Base-by-base conservation (phyloP, 805 yeast genomes). In the Wickerhamiella sergipiensis region DNA sequence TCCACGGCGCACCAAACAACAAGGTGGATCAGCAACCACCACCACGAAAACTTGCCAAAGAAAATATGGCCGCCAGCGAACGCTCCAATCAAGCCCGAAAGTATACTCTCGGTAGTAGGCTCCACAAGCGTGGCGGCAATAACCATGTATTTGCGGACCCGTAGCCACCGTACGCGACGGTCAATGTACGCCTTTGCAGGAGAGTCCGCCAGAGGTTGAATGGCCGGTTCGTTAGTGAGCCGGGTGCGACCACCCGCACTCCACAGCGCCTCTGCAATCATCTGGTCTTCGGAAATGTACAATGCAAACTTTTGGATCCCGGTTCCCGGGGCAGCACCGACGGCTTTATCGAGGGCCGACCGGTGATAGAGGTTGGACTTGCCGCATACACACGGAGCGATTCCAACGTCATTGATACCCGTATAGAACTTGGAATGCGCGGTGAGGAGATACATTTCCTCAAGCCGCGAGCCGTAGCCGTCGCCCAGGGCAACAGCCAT, bases 351-450 rank as follows among this genome's bases (percentile, higher is more conserved):
- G 23, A 86, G 66, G 50, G 77, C 83, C 0, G 85, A 77, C 45
- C 78, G 71, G 19, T 89, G 71, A 64, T 84, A 88, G 48, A 87
- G 57, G 60, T 87, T 87, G 8, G 92, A 83, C 62, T 88, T 87
- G 9, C 96, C 96, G 71, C 84, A 87, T 43, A 87, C 92, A 66
- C 96, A 87, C 0, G 95, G 94, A 0, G 95, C 95, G 33, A 85
- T 66, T 5, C 81, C 76, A 9, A 82, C 67, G 53, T 79, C 78
- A 63, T 87, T 87, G 61, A 87, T 78, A 31, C 86, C 80, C 6
- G 81, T 79, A 64, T 87, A 87, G 64, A 88, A 86, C 66, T 85
- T 85, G 49, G 89, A 79, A 67, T 87, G 96, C 1, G 95, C 78
- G 0, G 95, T 81, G 48, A 82, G 72, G 59, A 87, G 68, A 62